These are phyloP conservation scores for Cyberlindnera mrakii DNA, from an alignment of 805 yeast genomes.

Conservation along the genomic window DNA sequence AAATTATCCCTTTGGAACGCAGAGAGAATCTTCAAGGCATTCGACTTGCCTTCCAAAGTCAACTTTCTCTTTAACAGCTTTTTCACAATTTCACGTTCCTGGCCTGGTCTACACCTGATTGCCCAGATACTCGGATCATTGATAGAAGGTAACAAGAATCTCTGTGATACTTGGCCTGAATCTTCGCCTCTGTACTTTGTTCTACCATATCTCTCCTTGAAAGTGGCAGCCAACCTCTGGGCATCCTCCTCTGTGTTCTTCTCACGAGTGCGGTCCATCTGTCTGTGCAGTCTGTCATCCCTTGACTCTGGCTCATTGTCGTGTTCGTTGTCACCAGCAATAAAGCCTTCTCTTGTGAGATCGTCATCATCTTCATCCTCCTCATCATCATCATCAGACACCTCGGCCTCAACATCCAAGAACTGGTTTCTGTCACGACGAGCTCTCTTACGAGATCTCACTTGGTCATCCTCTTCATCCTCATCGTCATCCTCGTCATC, in stretches of 20 bases:
- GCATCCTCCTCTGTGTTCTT: slow-evolving; percentile 92
- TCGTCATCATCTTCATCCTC: slow-evolving; percentile 96
- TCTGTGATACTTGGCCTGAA: slow-evolving; percentile 85
- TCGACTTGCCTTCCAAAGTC: slow-evolving; percentile 66
- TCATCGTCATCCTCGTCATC: slow-evolving; percentile 40
- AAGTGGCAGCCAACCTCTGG: slow-evolving; percentile 84
- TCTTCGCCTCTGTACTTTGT: slow-evolving; percentile 77
- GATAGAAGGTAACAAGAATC: slow-evolving; percentile 88
- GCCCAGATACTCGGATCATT: slow-evolving; percentile 97
- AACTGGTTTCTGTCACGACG: slow-evolving; percentile 63
- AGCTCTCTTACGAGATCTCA: slow-evolving; percentile 38
- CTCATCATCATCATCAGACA: slow-evolving; percentile 95
- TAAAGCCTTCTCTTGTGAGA: slow-evolving; percentile 73
- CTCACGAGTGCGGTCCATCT: slow-evolving; percentile 81
- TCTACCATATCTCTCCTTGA: slow-evolving; percentile 88
- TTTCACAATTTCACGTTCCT: slow-evolving; percentile 85
- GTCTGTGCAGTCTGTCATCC: slow-evolving; percentile 84
- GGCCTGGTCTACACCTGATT: slow-evolving; percentile 86
- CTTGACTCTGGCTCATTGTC: slow-evolving; percentile 42
- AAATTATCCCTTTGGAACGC: slow-evolving; percentile 94
- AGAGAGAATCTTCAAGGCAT: slow-evolving; percentile 78
- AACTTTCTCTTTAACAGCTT: slow-evolving; percentile 78
- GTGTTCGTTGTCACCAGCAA: slow-evolving; percentile 62
- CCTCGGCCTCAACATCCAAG: slow-evolving; percentile 97
- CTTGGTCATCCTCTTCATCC: slow-evolving; percentile 45